These are phyloP conservation scores for Coniferiporia sulphurascens DNA, from an alignment of 1,284 basidiomycete species.

Conservation along the genomic window DNA sequence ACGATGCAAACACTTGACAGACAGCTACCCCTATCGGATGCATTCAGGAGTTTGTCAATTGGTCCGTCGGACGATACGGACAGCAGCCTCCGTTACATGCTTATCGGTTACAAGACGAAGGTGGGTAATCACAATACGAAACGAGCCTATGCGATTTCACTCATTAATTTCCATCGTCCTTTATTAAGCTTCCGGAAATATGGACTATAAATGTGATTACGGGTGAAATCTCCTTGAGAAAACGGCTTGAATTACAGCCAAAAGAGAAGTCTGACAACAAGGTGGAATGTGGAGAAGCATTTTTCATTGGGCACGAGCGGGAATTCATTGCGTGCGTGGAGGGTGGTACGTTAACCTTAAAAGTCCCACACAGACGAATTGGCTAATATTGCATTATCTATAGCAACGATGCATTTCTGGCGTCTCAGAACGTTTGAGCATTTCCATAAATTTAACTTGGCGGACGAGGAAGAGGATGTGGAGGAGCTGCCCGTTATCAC, in stretches of 20 bases:
- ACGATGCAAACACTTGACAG: no score
- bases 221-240: not conserved
- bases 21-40: no score
- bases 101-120: not conserved
- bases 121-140: not conserved
- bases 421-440: not conserved
- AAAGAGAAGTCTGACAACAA: not conserved
- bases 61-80: no score
- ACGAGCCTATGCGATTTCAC: not conserved
- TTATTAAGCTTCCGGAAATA: conserved; percentile 8
- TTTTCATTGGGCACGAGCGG: conserved; percentile 9
- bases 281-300: conserved; percentile 12
- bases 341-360: conserved; percentile 2
- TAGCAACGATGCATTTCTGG: conserved; percentile 14
- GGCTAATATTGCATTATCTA: no score
- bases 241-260: not conserved
- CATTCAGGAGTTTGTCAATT: no score
- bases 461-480: not conserved
- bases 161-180: no score
- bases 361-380: not conserved
- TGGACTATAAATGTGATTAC: conserved; percentile 5
- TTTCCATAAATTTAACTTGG: conserved; percentile 1
- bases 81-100: no score
- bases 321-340: conserved; percentile 10
- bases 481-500: conserved; percentile 10